These are phyloP conservation scores for Chlorophyllum brunneum DNA, from an alignment of 768 basidiomycete species.

Conservation along the genomic window DNA sequence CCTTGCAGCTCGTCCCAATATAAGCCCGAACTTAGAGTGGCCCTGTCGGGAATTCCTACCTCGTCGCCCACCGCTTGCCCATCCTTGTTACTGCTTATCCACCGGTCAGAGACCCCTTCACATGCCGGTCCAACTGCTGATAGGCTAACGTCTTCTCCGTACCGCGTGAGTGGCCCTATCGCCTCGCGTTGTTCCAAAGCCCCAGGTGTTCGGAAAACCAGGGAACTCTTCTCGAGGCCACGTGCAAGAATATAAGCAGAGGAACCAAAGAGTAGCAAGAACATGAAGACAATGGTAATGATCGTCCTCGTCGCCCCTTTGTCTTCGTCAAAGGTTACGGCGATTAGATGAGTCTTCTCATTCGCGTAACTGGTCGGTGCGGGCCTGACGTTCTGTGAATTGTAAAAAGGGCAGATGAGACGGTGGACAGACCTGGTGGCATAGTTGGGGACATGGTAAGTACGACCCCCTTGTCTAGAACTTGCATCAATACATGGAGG, in stretches of 20 bases:
- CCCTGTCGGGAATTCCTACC: neutral
- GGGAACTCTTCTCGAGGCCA: neutral
- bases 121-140: neutral
- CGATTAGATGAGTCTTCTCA: constrained; percentile 32
- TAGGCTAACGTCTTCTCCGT: neutral
- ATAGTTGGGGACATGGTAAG: constrained; percentile 38
- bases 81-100: neutral
- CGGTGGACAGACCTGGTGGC: constrained; percentile 30
- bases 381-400: constrained; percentile 8
- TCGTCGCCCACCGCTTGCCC: neutral
- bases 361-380: constrained; percentile 29
- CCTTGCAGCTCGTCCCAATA: constrained; percentile 24
- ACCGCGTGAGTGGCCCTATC: neutral
- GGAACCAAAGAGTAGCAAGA: constrained; percentile 25
- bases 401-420: constrained; percentile 2
- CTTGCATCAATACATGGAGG: constrained; percentile 2
- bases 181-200: constrained; percentile 13
- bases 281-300: constrained; percentile 21
- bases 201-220: neutral
- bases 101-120: neutral
- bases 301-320: constrained; percentile 24
- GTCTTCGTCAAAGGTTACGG: constrained; percentile 32
- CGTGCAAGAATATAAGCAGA: neutral
- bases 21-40: constrained; percentile 1
- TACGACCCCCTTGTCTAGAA: constrained; percentile 30